Conservation (phyloP, 1,284 basidiomycete genomes). For the Omphalotus olearius region DNA sequence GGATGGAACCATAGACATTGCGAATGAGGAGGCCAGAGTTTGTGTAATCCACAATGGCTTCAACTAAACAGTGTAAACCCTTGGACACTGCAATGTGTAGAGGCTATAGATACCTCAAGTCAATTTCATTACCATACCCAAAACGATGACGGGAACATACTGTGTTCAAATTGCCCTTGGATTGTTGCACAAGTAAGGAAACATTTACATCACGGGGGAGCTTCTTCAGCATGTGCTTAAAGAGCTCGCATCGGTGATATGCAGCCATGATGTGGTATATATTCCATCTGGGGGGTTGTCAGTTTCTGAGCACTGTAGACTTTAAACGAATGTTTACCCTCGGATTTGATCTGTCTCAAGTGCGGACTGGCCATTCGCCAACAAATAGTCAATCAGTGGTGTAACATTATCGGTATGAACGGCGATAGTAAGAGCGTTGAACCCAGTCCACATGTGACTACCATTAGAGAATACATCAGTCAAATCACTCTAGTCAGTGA, state of each 20-base stretch:
- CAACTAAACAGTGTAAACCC: slow-evolving; percentile 23
- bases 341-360: slow-evolving; percentile 33
- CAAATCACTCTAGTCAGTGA: neutral
- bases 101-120: slow-evolving; percentile 31
- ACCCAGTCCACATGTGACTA: slow-evolving; percentile 43
- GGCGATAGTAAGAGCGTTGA: slow-evolving; percentile 40
- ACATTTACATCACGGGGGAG: slow-evolving; percentile 43
- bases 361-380: slow-evolving; percentile 42
- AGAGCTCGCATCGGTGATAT: slow-evolving; percentile 23
- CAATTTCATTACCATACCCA: too few relatives aligned
- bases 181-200: slow-evolving; percentile 39
- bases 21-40: slow-evolving; percentile 27
- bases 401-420: slow-evolving; percentile 23
- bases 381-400: slow-evolving; percentile 45
- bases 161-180: slow-evolving; percentile 39
- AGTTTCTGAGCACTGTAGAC: too few relatives aligned
- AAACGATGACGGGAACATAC: slow-evolving; percentile 26
- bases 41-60: slow-evolving; percentile 32
- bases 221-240: slow-evolving; percentile 42
- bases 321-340: slow-evolving; percentile 29
- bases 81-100: slow-evolving; percentile 42
- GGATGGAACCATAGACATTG: slow-evolving; percentile 40
- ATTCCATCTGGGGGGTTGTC: slow-evolving; percentile 39
- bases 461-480: neutral
- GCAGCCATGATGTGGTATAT: slow-evolving; percentile 45